A percentile compares a stretch with the other conserved stretches of the same genome.
Evolutionary conservation across 768 basidiomycete genomes (phyloP).

Genomic region (Mrakia blollopis): DNA sequence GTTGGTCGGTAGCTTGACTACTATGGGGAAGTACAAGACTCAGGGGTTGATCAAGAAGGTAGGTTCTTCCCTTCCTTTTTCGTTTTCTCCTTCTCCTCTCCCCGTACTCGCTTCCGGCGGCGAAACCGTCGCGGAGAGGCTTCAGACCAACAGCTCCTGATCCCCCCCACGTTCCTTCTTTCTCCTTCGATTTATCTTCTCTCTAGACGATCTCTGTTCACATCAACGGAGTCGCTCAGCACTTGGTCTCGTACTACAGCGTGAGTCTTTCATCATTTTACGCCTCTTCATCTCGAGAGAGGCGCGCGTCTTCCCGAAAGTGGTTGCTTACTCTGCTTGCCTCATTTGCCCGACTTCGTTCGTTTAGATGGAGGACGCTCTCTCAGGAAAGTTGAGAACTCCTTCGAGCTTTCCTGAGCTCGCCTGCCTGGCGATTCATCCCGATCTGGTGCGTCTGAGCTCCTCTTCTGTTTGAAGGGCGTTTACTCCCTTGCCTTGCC

Average conservation of each 20-base stretch:
- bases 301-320: not conserved
- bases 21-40: not conserved
- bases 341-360: not conserved
- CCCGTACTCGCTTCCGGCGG: not conserved
- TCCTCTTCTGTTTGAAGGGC: no score
- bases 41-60: slow-evolving; percentile 1
- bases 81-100: not conserved
- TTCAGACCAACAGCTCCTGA: not conserved
- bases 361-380: slow-evolving; percentile 56
- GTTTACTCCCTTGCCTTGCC: not conserved
- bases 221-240: slow-evolving; percentile 77
- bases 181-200: not conserved
- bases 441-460: slow-evolving; percentile 47
- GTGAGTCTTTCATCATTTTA: slow-evolving; percentile 51
- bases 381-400: slow-evolving; percentile 76
- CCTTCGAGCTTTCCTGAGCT: slow-evolving; percentile 86
- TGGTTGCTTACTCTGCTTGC: not conserved
- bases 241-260: slow-evolving; percentile 91
- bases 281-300: no score
- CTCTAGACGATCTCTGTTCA: slow-evolving; percentile 81
- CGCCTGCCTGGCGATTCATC: slow-evolving; percentile 75
- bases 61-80: no score
- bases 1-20: not conserved
- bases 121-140: no score
- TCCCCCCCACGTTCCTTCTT: not conserved